phyloP scores from a whole-genome alignment of 352 stramenopile species.

The Blastocystis sp. region DNA sequence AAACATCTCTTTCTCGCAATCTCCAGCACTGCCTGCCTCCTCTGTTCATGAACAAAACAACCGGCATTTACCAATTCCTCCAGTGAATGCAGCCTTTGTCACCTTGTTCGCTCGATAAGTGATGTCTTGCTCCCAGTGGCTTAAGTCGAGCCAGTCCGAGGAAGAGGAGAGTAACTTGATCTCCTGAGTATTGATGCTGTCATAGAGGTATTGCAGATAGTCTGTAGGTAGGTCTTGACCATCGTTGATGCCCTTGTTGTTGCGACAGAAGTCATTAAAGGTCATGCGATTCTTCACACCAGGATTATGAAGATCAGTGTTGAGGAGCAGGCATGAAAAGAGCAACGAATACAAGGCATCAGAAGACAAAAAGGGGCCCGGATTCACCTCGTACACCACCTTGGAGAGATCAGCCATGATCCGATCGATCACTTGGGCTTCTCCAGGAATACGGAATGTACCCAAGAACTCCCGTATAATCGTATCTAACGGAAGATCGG shows the following conservation, averaged over 20 bases:
- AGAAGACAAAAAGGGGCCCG: conserved; percentile 50
- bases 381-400: conserved; percentile 40
- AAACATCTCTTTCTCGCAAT: conserved; percentile 80
- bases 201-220: conserved; percentile 85
- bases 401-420: conserved; percentile 54
- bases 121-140: conserved; percentile 63
- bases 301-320: conserved; percentile 98
- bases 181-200: conserved; percentile 85
- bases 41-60: not conserved
- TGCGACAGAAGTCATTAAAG: conserved; percentile 85
- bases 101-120: conserved; percentile 61
- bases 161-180: conserved; percentile 85
- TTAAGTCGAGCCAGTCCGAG: not conserved
- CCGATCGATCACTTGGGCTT: conserved; percentile 55
- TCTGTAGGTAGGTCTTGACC: conserved; percentile 86
- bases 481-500: conserved; percentile 75
- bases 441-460: conserved; percentile 82
- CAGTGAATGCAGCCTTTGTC: conserved; percentile 57
- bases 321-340: conserved; percentile 89
- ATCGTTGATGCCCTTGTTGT: conserved; percentile 93
- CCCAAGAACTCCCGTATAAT: conserved; percentile 84
- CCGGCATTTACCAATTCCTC: not conserved
- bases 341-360: conserved; percentile 95
- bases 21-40: conserved; percentile 12
- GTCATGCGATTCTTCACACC: conserved; percentile 85